A percentile compares a stretch with the other conserved stretches of the same genome.
Evolutionary conservation across 2,329 filamentous ascomycete species (phyloP).

Genomic region (Xylariaceae sp.): DNA sequence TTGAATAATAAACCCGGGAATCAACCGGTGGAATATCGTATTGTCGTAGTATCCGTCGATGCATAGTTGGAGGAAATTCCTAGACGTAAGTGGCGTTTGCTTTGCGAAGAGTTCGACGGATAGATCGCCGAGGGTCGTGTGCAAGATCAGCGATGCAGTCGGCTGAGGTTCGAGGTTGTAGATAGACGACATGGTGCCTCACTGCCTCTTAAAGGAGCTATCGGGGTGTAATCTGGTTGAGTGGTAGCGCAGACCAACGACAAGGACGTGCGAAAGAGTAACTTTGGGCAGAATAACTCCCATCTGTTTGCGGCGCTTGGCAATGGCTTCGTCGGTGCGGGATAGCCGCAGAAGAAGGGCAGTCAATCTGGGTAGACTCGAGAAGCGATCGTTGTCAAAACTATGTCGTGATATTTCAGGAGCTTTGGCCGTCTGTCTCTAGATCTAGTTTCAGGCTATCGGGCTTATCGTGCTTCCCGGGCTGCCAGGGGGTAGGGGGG

Average conservation of each 20-base stretch:
- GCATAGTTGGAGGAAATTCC: conserved; percentile 95
- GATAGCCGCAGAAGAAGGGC: too few relatives aligned
- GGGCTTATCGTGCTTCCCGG: background rate
- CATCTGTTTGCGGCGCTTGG: too few relatives aligned
- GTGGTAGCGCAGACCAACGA: background rate
- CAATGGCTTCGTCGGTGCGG: too few relatives aligned
- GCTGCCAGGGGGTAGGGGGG: background rate
- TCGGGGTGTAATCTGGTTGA: background rate
- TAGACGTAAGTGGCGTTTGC: conserved; percentile 87
- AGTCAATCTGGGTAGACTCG: too few relatives aligned
- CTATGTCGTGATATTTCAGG: too few relatives aligned
- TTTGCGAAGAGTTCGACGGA: conserved; percentile 93
- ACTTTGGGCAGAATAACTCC: too few relatives aligned
- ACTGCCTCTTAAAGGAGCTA: background rate
- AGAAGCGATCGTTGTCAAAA: too few relatives aligned
- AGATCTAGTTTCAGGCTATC: background rate
- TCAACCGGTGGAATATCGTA: conserved; percentile 91
- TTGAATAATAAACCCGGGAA: conserved; percentile 91
- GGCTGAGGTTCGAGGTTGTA: conserved; percentile 96
- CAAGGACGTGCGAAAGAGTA: background rate
- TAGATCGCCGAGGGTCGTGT: conserved; percentile 89
- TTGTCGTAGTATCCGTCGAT: conserved; percentile 94
- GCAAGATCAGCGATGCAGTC: conserved; percentile 87
- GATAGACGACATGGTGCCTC: conserved; percentile 74
- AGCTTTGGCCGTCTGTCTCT: too few relatives aligned